These are phyloP conservation scores for Marasmius sp. DNA, from an alignment of 1,284 basidiomycete genomes.

Conservation along the genomic window DNA sequence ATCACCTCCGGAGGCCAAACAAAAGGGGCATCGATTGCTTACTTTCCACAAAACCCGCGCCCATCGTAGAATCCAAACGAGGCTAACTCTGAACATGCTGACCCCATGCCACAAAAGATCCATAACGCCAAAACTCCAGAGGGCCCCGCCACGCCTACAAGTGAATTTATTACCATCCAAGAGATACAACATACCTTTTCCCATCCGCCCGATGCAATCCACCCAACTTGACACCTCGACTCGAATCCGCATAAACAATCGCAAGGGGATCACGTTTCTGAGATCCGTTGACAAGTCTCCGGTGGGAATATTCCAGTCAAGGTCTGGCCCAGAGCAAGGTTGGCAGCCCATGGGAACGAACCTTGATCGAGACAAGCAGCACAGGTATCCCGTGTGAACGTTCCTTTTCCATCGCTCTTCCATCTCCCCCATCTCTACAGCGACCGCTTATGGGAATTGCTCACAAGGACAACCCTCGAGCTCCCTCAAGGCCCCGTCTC, in stretches of 20 bases:
- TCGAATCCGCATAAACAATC: background rate
- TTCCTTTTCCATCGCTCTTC: background rate
- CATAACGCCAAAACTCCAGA: background rate
- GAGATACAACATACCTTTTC: background rate
- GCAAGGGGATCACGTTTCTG: background rate
- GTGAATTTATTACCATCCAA: background rate
- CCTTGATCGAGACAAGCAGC: background rate
- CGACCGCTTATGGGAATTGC: too few relatives aligned
- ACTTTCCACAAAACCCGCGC: background rate
- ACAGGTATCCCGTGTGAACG: constrained; percentile 9
- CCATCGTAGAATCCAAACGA: background rate
- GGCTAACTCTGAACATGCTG: background rate
- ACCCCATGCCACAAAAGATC: background rate
- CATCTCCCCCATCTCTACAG: too few relatives aligned
- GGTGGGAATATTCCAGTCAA: constrained; percentile 5
- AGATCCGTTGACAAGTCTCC: constrained; percentile 12
- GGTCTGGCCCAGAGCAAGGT: constrained; percentile 1
- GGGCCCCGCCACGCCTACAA: background rate
- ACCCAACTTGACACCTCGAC: background rate
- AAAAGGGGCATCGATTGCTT: background rate
- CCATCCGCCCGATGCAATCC: background rate
- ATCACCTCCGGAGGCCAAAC: background rate
- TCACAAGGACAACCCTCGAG: background rate
- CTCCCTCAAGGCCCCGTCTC: background rate
- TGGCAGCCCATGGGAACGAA: constrained; percentile 14